Evolutionary conservation across 768 basidiomycete species (phyloP).

Genomic region (Galerina sulciceps): DNA sequence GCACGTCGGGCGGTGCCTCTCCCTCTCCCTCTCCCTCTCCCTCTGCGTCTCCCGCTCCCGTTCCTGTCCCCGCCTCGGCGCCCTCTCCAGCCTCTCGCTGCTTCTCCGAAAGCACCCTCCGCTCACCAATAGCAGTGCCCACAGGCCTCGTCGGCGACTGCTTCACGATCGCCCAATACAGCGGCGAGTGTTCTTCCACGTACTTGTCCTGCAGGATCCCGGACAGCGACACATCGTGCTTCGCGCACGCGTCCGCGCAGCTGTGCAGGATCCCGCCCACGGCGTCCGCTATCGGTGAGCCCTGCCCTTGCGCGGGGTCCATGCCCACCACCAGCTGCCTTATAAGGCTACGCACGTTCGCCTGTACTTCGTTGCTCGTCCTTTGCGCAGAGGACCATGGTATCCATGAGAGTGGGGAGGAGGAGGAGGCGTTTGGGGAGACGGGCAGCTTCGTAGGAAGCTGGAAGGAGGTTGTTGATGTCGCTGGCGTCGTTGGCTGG

Average conservation of each 20-base stretch:
- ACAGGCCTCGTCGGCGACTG: slow-evolving; percentile 29
- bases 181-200: not conserved
- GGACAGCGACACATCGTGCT: not conserved
- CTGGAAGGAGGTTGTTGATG: not conserved
- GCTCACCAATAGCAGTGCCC: no score
- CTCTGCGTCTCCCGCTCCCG: no score
- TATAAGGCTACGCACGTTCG: not conserved
- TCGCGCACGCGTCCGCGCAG: not conserved
- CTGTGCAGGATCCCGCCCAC: no score
- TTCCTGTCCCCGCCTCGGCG: no score
- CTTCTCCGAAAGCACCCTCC: no score
- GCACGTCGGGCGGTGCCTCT: not conserved
- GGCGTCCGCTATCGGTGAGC: no score
- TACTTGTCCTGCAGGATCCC: not conserved
- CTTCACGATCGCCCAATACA: slow-evolving; percentile 69
- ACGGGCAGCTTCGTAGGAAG: not conserved
- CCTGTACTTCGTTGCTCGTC: not conserved
- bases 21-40: not conserved
- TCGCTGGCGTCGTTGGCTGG: not conserved
- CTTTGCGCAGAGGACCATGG: not conserved
- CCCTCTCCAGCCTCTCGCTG: no score
- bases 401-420: not conserved
- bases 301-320: not conserved
- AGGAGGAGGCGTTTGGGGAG: not conserved
- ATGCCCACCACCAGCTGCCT: not conserved